Percentiles rank a stretch among this genome's conserved stretches.
Evolutionary conservation across 2,329 filamentous ascomycete species (phyloP).

Genomic region (Clonostachys rosea): DNA sequence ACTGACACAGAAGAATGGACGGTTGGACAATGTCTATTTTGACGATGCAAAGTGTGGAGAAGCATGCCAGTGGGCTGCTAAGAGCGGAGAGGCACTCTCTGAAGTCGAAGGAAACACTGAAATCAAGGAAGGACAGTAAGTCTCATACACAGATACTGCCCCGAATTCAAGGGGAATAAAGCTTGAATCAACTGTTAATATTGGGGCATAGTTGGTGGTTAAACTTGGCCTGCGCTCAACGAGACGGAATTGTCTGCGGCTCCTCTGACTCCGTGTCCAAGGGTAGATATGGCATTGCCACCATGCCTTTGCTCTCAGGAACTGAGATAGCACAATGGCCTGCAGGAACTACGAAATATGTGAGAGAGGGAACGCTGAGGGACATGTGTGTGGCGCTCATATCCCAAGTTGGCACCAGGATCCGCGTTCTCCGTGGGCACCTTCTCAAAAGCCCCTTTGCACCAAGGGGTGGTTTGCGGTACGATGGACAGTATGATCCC

Average conservation of each 20-base stretch:
- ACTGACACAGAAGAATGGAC: conserved; percentile 24
- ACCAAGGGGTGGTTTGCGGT: conserved; percentile 46
- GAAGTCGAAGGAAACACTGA: conserved; percentile 31
- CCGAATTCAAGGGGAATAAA: background rate
- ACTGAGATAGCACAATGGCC: conserved; percentile 34
- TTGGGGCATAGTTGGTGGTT: conserved; percentile 48
- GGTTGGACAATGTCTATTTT: conserved; percentile 34
- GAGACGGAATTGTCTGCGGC: conserved; percentile 47
- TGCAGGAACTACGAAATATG: conserved; percentile 31
- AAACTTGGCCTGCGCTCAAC: conserved; percentile 48
- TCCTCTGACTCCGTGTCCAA: conserved; percentile 37
- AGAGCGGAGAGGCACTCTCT: conserved; percentile 22
- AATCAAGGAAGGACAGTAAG: conserved; percentile 46
- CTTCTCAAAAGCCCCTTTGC: conserved; percentile 44
- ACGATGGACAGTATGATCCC: conserved; percentile 49
- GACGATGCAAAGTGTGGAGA: conserved; percentile 18
- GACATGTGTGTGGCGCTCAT: conserved; percentile 46
- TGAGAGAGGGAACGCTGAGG: conserved; percentile 31
- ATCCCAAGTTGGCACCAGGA: conserved; percentile 38
- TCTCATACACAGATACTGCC: background rate
- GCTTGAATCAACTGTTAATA: conserved; percentile 9
- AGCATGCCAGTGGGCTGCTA: conserved; percentile 29
- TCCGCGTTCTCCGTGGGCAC: conserved; percentile 49
- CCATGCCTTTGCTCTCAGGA: conserved; percentile 47
- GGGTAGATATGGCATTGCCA: conserved; percentile 36